Evolutionary conservation across 2,329 filamentous ascomycete species (phyloP), one percentile per base, ranked within the genome.

Genomic region (Verticillium albo-atrum): DNA sequence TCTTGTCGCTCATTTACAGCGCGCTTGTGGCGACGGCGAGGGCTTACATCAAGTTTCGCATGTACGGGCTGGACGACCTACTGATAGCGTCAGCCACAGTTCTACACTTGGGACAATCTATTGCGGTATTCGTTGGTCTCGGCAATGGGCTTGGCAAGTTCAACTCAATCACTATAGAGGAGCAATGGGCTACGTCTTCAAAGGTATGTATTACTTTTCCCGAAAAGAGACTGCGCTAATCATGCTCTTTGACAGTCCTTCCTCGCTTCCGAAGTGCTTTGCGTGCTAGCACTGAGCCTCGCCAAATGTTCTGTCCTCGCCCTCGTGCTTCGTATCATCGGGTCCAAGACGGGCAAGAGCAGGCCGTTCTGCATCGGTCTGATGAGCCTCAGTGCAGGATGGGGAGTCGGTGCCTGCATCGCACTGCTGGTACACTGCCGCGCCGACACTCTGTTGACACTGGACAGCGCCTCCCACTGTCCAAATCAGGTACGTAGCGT

Each of bases 261-360:
- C 23, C 47, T 64, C 12, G 60, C 61, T 1, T 53, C 62, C 15
- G 51, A 61, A 4, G 15, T 62, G 3, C 28, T 64, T 4, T 54
- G 52, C 5, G 28, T 65, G 12, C 27, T 65, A 5, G 55, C 57
- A 10, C 20, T 66, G 14, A 25, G 57, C 7, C 57, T 66, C 2
- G 56, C 63, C 2, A 66, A 66, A 54, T 66, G 64, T 47, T 66
- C 64, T 3, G 51, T 65, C 7, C 57, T 63, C 17, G 62, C 62
- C 2, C 51, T 66, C 10, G 55, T 66, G 32, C 51, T 66, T 9
- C 60, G 64, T 1, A 61, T 65, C 37, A 62, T 66, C 26, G 58
- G 58, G 10, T 54, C 58, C 25, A 62, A 62, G 58, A 57, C 56
- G 1, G 61, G 63, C 10, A 55, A 26, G 30, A 61, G 56, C 25